phyloP scores from a whole-genome alignment of 2,329 filamentous ascomycete genomes.

The Byssochlamys sp. region DNA sequence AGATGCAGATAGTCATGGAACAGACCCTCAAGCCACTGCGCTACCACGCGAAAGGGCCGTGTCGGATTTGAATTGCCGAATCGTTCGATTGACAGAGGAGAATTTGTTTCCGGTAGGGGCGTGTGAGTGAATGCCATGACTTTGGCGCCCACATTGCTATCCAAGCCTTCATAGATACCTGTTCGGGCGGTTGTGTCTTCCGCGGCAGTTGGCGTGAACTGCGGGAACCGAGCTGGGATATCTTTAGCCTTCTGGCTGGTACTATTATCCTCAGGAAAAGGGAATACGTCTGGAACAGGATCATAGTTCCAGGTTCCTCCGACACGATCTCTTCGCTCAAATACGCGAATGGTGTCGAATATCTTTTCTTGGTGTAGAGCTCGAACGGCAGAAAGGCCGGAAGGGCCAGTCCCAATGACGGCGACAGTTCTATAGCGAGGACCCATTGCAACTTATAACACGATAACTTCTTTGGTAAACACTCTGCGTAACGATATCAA shows the following conservation, averaged over 20 bases:
- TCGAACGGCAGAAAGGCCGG: slow-evolving; percentile 18
- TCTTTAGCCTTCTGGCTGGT: background rate
- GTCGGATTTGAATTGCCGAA: slow-evolving; percentile 15
- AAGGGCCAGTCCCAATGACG: slow-evolving; percentile 22
- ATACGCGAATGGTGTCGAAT: slow-evolving; percentile 23
- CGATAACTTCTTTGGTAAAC: background rate
- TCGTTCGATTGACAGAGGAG: slow-evolving; percentile 11
- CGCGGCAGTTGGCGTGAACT: slow-evolving; percentile 7
- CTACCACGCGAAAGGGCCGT: slow-evolving; percentile 15
- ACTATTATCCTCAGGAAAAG: background rate
- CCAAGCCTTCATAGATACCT: slow-evolving; percentile 7
- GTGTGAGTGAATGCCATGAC: slow-evolving; percentile 21
- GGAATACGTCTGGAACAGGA: slow-evolving; percentile 16
- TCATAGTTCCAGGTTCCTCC: slow-evolving; percentile 26
- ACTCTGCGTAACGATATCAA: background rate
- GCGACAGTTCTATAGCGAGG: slow-evolving; percentile 10
- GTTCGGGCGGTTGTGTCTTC: background rate
- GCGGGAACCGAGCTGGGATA: slow-evolving; percentile 11
- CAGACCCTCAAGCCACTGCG: slow-evolving; percentile 15
- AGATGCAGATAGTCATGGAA: slow-evolving; percentile 18
- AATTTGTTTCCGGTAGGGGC: slow-evolving; percentile 15
- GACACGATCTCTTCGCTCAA: slow-evolving; percentile 20
- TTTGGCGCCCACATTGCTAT: slow-evolving; percentile 20
- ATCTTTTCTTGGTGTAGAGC: slow-evolving; percentile 22
- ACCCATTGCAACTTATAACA: slow-evolving; percentile 1